Base-by-base conservation (phyloP, 441 rosid species). In the Manihot esculenta region DNA sequence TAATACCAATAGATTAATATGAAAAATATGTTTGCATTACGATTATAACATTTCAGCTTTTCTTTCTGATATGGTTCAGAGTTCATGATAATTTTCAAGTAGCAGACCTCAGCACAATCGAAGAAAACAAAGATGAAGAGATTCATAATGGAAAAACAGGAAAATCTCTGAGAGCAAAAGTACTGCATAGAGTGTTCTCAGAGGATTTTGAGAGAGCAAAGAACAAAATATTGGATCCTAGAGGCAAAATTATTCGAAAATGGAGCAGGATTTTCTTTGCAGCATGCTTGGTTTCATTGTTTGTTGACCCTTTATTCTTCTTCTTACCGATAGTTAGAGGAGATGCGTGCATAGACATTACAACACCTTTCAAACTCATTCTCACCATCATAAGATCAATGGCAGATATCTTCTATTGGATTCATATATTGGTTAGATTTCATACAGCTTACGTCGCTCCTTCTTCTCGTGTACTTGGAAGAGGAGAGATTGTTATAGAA, bases 401-500 rank as follows among this genome's bases (percentile, higher is more conserved):
- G 12, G 88, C 89, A 4, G 98, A 94, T 82, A 75, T 79, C 64
- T 94, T 94, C 66, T 94, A 94, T 79, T 47, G 84, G 24, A 75
- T 89, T 73, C 92, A 89, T 72, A 89, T 91, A 67, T 82, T 82
- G 50, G 73, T 88, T 69, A 81, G 87, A 47, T 94, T 91, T 79
- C 87, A 84, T 47, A 91, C 96, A 0, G 96, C 98, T 70, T 91
- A 89, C 23, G 79, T 91, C 0, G 97, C 95, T 0, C 96, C 97
- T 60, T 88, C 96, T 82, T 94, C 98, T 72, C 92, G 95, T 27
- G 96, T 91, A 26, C 88, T 94, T 56, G 93, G 98, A 41, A 89
- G 96, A 84, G 98, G 96, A 9, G 98, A 94, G 79, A 93, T 94
- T 33, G 95, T 91, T 49, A 87, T 94, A 8, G 95, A 88, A 75